These are phyloP conservation scores for Tarenaya hassleriana DNA, from an alignment of 345 rosid genomes.

Conservation along the genomic window DNA sequence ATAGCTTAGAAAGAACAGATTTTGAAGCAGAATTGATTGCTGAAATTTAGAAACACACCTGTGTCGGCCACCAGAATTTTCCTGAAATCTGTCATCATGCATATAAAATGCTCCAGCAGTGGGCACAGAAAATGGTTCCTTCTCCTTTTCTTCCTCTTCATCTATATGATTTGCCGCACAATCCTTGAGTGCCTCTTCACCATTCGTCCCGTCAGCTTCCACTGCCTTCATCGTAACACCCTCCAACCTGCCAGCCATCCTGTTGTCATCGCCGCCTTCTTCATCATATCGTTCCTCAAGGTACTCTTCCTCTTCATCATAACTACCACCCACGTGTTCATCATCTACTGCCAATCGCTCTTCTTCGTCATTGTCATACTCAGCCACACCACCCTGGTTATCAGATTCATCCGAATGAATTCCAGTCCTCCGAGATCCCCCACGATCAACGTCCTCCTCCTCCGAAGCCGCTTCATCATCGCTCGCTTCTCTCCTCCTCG, in stretches of 20 bases:
- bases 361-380: constrained; percentile 41
- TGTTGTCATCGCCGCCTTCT: constrained; percentile 28
- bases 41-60: constrained; percentile 37
- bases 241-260: constrained; percentile 10
- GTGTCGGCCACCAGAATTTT: constrained; percentile 48
- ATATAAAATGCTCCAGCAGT: constrained; percentile 97
- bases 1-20: neutral
- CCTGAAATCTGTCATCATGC: constrained; percentile 94
- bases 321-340: constrained; percentile 41
- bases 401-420: constrained; percentile 66
- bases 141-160: constrained; percentile 42
- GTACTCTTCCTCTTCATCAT: constrained; percentile 25
- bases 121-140: constrained; percentile 87
- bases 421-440: constrained; percentile 34
- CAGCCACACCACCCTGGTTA: constrained; percentile 56
- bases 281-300: constrained; percentile 15
- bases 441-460: constrained; percentile 22
- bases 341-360: constrained; percentile 24
- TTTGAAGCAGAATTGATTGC: neutral
- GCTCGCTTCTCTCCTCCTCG: constrained; percentile 80
- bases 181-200: constrained; percentile 26
- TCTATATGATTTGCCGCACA: constrained; percentile 13
- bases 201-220: constrained; percentile 25
- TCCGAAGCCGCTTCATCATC: constrained; percentile 56
- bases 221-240: constrained; percentile 16